Evolutionary conservation across 495 filamentous ascomycete species (phyloP).

Genomic region (Entonaema liquescens): DNA sequence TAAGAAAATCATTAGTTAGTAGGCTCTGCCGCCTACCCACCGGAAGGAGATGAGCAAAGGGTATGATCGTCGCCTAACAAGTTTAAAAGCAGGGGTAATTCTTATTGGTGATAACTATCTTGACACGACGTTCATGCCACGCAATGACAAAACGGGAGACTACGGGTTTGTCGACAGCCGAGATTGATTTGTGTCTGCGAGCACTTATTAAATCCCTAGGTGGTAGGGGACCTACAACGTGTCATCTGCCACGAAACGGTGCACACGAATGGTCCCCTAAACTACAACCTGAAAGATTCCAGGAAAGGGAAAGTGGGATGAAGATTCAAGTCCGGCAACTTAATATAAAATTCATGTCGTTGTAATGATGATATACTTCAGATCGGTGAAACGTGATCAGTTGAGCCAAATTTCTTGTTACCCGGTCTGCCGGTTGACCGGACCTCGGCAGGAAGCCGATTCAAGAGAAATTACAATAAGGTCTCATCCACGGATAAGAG

Average conservation of each 20-base stretch:
- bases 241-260: constrained; percentile 18
- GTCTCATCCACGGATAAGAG: constrained; percentile 23
- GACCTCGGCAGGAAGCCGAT: constrained; percentile 35
- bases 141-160: constrained; percentile 29
- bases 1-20: neutral
- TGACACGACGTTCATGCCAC: constrained; percentile 21
- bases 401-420: constrained; percentile 14
- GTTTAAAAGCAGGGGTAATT: constrained; percentile 7
- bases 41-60: constrained; percentile 1
- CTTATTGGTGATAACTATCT: constrained; percentile 26
- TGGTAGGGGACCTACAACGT: constrained; percentile 30
- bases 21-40: neutral
- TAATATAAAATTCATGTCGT: constrained; percentile 23
- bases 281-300: neutral
- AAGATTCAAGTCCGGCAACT: constrained; percentile 5
- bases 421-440: constrained; percentile 26
- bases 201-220: constrained; percentile 20
- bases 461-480: constrained; percentile 18
- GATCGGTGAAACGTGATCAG: constrained; percentile 14
- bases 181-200: constrained; percentile 32
- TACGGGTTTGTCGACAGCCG: constrained; percentile 30
- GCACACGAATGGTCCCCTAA: constrained; percentile 9
- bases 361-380: constrained; percentile 19
- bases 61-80: constrained; percentile 17
- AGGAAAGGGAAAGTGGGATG: constrained; percentile 14